These are phyloP conservation scores for Yamadazyma ubonensis DNA, from an alignment of 805 yeast species.

Conservation along the genomic window DNA sequence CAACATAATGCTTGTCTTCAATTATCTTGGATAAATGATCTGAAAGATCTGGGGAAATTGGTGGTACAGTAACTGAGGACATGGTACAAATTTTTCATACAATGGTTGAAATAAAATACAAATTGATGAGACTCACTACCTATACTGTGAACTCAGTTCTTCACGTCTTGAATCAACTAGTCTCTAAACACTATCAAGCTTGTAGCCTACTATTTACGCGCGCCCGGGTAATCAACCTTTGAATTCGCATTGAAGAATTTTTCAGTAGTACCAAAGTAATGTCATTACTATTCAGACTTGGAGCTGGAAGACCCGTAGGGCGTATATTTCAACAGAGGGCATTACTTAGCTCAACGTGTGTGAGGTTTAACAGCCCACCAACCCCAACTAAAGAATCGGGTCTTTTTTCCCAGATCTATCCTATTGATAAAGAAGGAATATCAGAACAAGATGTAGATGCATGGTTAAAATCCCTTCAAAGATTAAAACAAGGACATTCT, in stretches of 20 bases:
- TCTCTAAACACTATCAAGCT: neutral
- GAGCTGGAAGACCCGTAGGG: constrained; percentile 7
- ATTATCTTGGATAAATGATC: constrained; percentile 4
- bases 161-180: neutral
- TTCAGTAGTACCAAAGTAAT: constrained; percentile 2
- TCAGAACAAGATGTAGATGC: constrained; percentile 43
- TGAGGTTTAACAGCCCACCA: constrained; percentile 7
- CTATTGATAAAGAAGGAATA: constrained; percentile 36
- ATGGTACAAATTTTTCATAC: no score
- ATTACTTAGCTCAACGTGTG: neutral
- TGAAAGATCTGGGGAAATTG: neutral
- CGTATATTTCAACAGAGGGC: constrained; percentile 4
- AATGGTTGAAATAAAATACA: no score
- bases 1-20: constrained; percentile 4
- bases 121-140: no score
- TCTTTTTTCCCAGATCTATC: constrained; percentile 31
- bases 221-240: constrained; percentile 4
- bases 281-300: constrained; percentile 15
- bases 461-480: constrained; percentile 46
- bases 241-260: constrained; percentile 7
- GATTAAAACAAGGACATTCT: constrained; percentile 34
- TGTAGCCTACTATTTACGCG: constrained; percentile 2
- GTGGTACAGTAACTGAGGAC: neutral
- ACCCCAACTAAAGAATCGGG: constrained; percentile 17
- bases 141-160: no score